Evolutionary conservation across 352 stramenopile species (phyloP).

Genomic region (Globisporangium megalacanthum): DNA sequence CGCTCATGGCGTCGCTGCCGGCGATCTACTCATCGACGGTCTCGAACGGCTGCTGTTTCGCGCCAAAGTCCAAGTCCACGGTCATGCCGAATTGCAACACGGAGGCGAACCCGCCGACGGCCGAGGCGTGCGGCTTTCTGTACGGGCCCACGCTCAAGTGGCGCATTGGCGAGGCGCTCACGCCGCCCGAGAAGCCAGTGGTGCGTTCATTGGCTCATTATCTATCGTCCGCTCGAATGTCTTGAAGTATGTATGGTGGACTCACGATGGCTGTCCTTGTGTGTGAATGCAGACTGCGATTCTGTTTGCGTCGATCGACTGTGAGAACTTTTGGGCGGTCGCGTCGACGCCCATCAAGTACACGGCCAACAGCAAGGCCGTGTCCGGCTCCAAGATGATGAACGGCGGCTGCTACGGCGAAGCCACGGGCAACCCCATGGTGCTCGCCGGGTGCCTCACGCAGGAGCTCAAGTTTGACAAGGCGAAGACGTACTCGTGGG

Average conservation of each 20-base stretch:
- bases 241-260: no score
- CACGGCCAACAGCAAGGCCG: conserved; percentile 57
- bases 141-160: conserved; percentile 81
- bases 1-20: conserved; percentile 57
- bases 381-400: conserved; percentile 79
- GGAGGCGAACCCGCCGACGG: conserved; percentile 48
- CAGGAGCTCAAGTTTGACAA: conserved; percentile 70
- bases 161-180: conserved; percentile 64
- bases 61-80: conserved; percentile 28
- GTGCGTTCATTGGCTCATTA: conserved; percentile 7
- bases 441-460: conserved; percentile 80
- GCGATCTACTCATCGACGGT: conserved; percentile 62
- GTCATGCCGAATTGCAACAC: conserved; percentile 53
- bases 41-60: conserved; percentile 83
- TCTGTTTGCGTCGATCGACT: conserved; percentile 82
- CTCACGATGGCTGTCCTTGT: background rate
- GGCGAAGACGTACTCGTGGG: conserved; percentile 78
- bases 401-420: conserved; percentile 82
- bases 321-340: conserved; percentile 81
- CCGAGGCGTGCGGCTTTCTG: conserved; percentile 78
- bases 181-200: conserved; percentile 35
- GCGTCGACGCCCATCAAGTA: conserved; percentile 73
- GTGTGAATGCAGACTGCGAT: conserved; percentile 36
- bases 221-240: background rate
- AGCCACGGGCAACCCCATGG: conserved; percentile 42